Evolutionary conservation across 2,329 filamentous ascomycete species (phyloP).

Genomic region (Huntiella moniliformis): DNA sequence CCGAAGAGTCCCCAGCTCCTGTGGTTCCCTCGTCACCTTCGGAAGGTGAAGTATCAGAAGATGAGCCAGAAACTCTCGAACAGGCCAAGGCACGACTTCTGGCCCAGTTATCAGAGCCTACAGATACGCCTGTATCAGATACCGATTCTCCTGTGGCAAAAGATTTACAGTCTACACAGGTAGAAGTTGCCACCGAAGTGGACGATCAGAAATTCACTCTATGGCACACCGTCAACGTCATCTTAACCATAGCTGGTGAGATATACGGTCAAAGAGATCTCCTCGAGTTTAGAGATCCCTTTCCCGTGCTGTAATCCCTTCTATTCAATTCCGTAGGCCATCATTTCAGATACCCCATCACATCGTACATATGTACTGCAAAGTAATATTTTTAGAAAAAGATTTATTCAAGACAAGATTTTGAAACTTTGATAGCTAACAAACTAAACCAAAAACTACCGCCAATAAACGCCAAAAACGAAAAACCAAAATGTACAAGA

Average conservation of each 20-base stretch:
- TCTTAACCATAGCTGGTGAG: constrained; percentile 72
- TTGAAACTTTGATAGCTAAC: too few relatives aligned
- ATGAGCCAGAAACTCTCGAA: constrained; percentile 23
- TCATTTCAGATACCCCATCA: too few relatives aligned
- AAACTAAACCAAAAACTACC: neutral
- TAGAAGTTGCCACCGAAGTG: constrained; percentile 16
- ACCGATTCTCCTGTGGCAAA: too few relatives aligned
- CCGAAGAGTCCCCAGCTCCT: neutral
- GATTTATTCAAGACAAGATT: too few relatives aligned
- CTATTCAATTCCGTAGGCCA: too few relatives aligned
- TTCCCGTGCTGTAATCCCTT: constrained; percentile 17
- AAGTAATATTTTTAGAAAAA: too few relatives aligned
- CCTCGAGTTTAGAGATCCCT: constrained; percentile 52
- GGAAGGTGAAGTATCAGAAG: constrained; percentile 19
- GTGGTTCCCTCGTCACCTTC: constrained; percentile 15
- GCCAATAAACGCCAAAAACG: neutral
- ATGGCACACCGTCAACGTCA: constrained; percentile 74
- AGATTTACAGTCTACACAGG: constrained; percentile 11
- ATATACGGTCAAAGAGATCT: constrained; percentile 79
- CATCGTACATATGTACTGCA: too few relatives aligned
- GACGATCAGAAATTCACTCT: constrained; percentile 28
- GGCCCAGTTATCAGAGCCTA: constrained; percentile 21
- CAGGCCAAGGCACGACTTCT: constrained; percentile 30
- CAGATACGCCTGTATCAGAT: too few relatives aligned
- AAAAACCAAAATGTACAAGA: neutral